Base-by-base conservation (phyloP, 768 basidiomycete species). In the Mycena alexandri region DNA sequence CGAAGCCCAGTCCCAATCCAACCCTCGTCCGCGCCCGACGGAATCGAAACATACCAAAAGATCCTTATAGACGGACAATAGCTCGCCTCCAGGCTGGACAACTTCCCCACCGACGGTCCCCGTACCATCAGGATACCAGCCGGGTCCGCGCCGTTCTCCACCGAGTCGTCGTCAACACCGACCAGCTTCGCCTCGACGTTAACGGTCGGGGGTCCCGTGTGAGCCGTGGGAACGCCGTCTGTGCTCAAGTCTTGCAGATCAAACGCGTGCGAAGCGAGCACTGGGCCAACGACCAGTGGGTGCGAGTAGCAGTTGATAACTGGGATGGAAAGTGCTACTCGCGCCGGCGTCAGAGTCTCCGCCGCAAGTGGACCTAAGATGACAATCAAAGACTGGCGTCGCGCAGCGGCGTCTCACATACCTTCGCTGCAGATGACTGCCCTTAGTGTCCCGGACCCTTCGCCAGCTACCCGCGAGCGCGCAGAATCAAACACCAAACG, bases 161-260 rank as follows among this genome's bases (percentile, higher is more conserved):
- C 81, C 12, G 78, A 76, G 1, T 81, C 82, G 60, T 96, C 93
- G 47, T 90, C 82, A 12, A 93, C 86, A 0, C 85, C 89, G 0
- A 85, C 74, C n/a, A 98, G 83, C 75, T 95, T 92, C 7, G 87
- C 89, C 77, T 98, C 96, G 0, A 95, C 82, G 73, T 96, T 96
- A 60, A 90, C 83, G n/a, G 89, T 86, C 3, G 96, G 96, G 4
- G 95, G 90, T 5, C 95, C 96, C 14, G 87, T 86, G 72, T 85
- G 85, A 5, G 85, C 83, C 34, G 78, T 71, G 1, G 75, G 61
- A 42, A 80, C 77, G 8, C 71, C 77, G 0, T 75, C 74, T 1
- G 74, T 67, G 5, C 67, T 62, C 6, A 94, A 88, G 13, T 89
- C 84, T 78, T 98, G 96, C 25, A 98, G 77, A 76, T 98, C 96